Conservation (phyloP, 2,329 filamentous ascomycete species). For the Ophiostoma tasmaniense region DNA sequence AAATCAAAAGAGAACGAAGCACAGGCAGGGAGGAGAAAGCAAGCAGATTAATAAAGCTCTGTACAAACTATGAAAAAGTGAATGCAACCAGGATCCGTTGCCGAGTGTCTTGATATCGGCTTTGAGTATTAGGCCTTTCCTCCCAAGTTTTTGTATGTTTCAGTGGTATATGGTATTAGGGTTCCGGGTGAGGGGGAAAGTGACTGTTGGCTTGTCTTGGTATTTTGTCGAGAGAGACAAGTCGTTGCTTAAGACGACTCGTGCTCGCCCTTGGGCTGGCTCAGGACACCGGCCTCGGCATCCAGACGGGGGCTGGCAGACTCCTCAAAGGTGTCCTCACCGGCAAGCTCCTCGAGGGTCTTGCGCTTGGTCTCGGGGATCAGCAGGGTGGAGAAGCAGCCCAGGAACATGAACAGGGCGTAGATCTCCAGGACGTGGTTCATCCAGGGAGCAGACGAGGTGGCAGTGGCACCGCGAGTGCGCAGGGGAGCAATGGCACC, state of each 20-base stretch:
- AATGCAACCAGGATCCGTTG: background rate
- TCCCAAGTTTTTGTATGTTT: background rate
- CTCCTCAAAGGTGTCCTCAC: constrained; percentile 21
- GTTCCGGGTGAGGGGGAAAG: background rate
- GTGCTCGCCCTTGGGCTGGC: constrained; percentile 15
- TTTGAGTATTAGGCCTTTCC: constrained; percentile 5
- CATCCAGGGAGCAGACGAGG: constrained; percentile 53
- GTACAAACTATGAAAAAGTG: background rate
- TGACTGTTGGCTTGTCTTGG: background rate
- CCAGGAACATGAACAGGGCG: constrained; percentile 68
- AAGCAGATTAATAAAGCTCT: background rate
- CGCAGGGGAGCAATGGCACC: constrained; percentile 49
- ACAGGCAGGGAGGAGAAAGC: background rate
- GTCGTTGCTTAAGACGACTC: constrained; percentile 3
- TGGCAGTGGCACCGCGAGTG: constrained; percentile 34
- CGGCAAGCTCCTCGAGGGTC: constrained; percentile 56
- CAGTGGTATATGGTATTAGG: background rate
- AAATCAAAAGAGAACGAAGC: constrained; percentile 1
- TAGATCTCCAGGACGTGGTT: constrained; percentile 69
- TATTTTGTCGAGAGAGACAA: background rate
- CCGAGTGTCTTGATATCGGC: background rate
- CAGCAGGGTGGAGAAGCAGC: constrained; percentile 58
- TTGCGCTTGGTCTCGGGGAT: constrained; percentile 68
- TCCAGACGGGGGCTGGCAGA: background rate
- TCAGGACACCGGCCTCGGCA: background rate